Evolutionary conservation across 2,329 filamentous ascomycete species (phyloP), one percentile per base, ranked within the genome.

Genomic region (Apiospora malaysiana): DNA sequence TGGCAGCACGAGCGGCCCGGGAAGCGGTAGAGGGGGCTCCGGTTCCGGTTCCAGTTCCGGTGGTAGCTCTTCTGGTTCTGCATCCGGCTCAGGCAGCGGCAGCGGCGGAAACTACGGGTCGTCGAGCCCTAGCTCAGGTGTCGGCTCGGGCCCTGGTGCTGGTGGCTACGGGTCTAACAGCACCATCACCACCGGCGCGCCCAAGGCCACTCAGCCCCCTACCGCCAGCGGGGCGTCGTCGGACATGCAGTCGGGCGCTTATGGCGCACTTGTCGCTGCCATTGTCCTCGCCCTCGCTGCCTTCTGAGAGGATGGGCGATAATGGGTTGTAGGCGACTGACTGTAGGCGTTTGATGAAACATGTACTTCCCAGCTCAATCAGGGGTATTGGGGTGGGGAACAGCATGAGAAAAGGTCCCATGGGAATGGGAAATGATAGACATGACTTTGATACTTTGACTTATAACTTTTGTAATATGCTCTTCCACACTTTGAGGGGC

Each of bases 91-190:
- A 32, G 70, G 71, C 23, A 70, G 74, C 21, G 70, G 70, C 32
- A 69, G 66, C 69, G 63, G 72, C 12, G 43, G 65, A 65, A 71
- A 73, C 67, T 67, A 43, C 42, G 65, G 70, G 68, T 71, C 75
- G 67, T 70, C 75, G 12, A 59, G 72, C 49, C 72, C 71, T 23
- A 73, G 72, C 71, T 77, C 76, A n/a, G 78, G 75, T 68, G 73
- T 47, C 78, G 78, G 73, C 76, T 75, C 69, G 23, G 69, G 69
- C 27, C n/a, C n/a, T 32, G 72, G 73, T 56, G 69, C 71, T 46
- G 47, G 27, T 23, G 32, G 25, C 16, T 51, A n/a, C 23, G 63
- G 45, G 21, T 69, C 66, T 45, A 46, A 63, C 21, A 69, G 43
- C 63, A 56, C 69, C 32, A 43, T 43, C 23, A 56, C 69, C 18